A percentile compares a stretch with the other conserved stretches of the same genome.
Conservation (phyloP, 2,329 filamentous ascomycete genomes). For the Celoporthe dispersa region DNA sequence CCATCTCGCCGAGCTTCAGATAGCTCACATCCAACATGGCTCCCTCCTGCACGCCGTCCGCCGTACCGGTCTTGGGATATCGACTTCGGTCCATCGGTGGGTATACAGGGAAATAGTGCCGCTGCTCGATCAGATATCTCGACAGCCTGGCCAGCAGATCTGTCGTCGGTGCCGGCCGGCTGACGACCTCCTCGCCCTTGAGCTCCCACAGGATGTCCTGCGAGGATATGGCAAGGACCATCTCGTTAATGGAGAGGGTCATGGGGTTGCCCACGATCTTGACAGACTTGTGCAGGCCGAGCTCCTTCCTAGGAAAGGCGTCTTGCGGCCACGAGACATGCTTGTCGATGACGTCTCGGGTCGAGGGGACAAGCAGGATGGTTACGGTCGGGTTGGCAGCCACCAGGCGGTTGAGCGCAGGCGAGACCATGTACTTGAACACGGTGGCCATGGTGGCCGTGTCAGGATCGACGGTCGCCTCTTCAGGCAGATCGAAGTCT, state of each 20-base stretch:
- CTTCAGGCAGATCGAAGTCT: conserved; percentile 76
- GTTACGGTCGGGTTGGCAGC: conserved; percentile 74
- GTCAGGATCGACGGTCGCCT: conserved; percentile 72
- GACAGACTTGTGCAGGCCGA: conserved; percentile 74
- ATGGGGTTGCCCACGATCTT: conserved; percentile 89
- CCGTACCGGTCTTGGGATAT: conserved; percentile 67
- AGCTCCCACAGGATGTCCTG: conserved; percentile 87
- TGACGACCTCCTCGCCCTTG: conserved; percentile 71
- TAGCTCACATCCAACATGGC: conserved; percentile 83
- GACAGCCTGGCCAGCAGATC: conserved; percentile 74
- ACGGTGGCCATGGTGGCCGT: conserved; percentile 79
- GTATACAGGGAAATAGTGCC: conserved; percentile 89
- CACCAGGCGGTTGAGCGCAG: conserved; percentile 71
- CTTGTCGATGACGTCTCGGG: conserved; percentile 79
- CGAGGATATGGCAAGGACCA: conserved; percentile 77
- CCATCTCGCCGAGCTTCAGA: conserved; percentile 87
- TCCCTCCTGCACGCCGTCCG: conserved; percentile 67
- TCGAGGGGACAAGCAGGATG: conserved; percentile 81
- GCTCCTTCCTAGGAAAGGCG: conserved; percentile 67
- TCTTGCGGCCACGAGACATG: conserved; percentile 84
- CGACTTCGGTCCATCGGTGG: conserved; percentile 74
- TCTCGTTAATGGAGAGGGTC: conserved; percentile 86
- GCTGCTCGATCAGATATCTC: conserved; percentile 81
- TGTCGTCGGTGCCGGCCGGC: conserved; percentile 57
- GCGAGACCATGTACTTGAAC: conserved; percentile 80